Evolutionary conservation across 352 stramenopile genomes (phyloP), one percentile per base, ranked within the genome.

Genomic region (Pythium dissotocum): DNA sequence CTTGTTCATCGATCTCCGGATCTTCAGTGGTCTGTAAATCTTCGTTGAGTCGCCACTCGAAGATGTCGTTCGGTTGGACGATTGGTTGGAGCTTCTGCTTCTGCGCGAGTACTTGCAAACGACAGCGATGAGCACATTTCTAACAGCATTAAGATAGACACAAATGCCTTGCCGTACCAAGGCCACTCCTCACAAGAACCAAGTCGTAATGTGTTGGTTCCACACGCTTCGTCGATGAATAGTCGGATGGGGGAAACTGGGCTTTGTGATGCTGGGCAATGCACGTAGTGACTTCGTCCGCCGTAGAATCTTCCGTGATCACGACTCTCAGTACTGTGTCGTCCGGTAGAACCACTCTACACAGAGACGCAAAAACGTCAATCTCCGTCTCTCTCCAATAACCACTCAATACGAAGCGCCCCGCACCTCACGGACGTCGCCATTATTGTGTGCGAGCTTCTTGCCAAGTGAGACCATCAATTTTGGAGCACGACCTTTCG

Each of bases 331-430:
- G 32, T 4, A 71, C 16, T 0, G 58, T 71, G 55, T 71, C 65
- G 21, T 67, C 26, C 4, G 58, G 65, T 3, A 71, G 51, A n/a
- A 71, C 58, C 38, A 71, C 35, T 12, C 65, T 71, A 33, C 16
- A 48, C 33, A 55, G 1, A 44, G 52, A 30, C 6, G 6, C 5
- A 18, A 12, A 61, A 10, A 8, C 10, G 42, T 21, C 21, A 4
- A 28, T 10, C 6, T 9, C 54, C 4, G 16, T 58, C 9, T 58
- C 7, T 32, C 9, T 28, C 21, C 21, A 24, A 24, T 24, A 24
- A 24, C 21, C 21, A 24, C 21, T 24, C 21, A 24, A 30, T 35
- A 60, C 62, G 33, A 21, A 65, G 56, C 64, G 57, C 38, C 46
- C 3, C 62, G 63, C 6, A 70, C 16, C 51, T 24, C 54, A 42